A percentile compares a stretch with the other conserved stretches of the same genome.
phyloP scores from a whole-genome alignment of 805 yeast genomes.

The Candida adriatica region DNA sequence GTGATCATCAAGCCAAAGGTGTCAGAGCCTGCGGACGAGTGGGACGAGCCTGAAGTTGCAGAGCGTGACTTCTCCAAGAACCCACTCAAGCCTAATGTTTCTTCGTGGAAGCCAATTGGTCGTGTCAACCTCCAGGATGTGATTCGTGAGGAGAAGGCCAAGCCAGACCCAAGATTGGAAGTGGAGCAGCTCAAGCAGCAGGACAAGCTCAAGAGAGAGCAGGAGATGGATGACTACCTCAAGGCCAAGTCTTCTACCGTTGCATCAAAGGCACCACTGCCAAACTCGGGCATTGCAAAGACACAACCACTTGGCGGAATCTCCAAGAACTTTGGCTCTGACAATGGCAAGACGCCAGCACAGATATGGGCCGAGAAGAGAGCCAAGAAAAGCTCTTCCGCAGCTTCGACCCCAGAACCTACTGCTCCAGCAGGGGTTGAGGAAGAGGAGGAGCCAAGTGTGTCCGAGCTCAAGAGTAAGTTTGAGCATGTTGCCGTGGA shows the following conservation, averaged over 20 bases:
- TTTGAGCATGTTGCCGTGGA: conserved; percentile 27
- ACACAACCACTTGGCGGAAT: conserved; percentile 51
- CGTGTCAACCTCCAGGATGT: conserved; percentile 44
- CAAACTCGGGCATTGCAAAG: conserved; percentile 18
- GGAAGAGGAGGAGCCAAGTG: conserved; percentile 23
- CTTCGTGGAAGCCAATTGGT: conserved; percentile 57
- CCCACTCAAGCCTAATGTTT: conserved; percentile 34
- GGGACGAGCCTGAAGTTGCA: conserved; percentile 39
- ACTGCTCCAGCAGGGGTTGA: conserved; percentile 26
- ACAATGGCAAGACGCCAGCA: conserved; percentile 86
- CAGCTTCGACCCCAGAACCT: conserved; percentile 16
- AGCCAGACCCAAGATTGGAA: conserved; percentile 37
- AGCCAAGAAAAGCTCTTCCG: conserved; percentile 30
- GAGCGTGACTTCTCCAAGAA: conserved; percentile 44
- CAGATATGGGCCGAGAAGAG: conserved; percentile 93
- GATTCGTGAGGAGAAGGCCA: conserved; percentile 35
- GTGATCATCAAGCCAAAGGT: conserved; percentile 18
- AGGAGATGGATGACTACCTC: conserved; percentile 28
- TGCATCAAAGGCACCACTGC: conserved; percentile 19
- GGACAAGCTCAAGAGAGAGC: conserved; percentile 28
- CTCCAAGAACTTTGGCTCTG: conserved; percentile 52
- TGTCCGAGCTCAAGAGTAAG: conserved; percentile 30
- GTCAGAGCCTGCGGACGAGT: conserved; percentile 27
- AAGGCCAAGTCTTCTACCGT: conserved; percentile 28
- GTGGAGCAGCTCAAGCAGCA: conserved; percentile 29